phyloP scores from a whole-genome alignment of 2,329 filamentous ascomycete genomes.

The Nothopassalora personata region DNA sequence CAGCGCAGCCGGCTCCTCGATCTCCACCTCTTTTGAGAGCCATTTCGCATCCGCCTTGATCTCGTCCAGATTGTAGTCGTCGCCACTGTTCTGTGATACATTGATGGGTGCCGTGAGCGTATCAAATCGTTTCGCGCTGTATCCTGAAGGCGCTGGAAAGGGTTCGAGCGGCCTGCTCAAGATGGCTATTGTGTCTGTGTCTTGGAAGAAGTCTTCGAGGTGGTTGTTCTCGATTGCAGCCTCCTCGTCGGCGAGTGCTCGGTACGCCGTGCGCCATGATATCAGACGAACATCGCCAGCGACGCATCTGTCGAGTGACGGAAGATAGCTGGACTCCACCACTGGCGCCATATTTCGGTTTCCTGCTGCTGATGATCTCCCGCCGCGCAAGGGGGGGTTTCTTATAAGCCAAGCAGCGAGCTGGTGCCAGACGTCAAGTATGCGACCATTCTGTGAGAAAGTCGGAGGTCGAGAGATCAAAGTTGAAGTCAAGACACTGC shows the following conservation, averaged over 20 bases:
- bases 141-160: slow-evolving; percentile 56
- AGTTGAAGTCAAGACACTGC: background rate
- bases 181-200: slow-evolving; percentile 62
- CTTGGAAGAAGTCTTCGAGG: slow-evolving; percentile 64
- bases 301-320: slow-evolving; percentile 78
- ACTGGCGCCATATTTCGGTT: slow-evolving; percentile 11
- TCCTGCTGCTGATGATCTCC: background rate
- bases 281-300: slow-evolving; percentile 73
- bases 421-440: background rate
- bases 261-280: slow-evolving; percentile 57
- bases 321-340: slow-evolving; percentile 57
- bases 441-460: background rate
- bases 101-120: slow-evolving; percentile 84
- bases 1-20: slow-evolving; percentile 78
- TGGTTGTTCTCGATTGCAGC: slow-evolving; percentile 45
- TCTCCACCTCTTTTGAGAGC: slow-evolving; percentile 70
- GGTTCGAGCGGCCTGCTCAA: slow-evolving; percentile 64
- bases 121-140: slow-evolving; percentile 58
- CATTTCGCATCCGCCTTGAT: slow-evolving; percentile 82
- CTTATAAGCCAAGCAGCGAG: background rate
- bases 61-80: slow-evolving; percentile 66
- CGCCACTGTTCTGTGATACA: slow-evolving; percentile 61
- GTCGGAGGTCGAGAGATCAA: background rate
- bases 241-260: slow-evolving; percentile 50
- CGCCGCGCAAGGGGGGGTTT: too few species aligned